Conservation (phyloP, 345 rosid genomes). For the Hirschfeldia incana region DNA sequence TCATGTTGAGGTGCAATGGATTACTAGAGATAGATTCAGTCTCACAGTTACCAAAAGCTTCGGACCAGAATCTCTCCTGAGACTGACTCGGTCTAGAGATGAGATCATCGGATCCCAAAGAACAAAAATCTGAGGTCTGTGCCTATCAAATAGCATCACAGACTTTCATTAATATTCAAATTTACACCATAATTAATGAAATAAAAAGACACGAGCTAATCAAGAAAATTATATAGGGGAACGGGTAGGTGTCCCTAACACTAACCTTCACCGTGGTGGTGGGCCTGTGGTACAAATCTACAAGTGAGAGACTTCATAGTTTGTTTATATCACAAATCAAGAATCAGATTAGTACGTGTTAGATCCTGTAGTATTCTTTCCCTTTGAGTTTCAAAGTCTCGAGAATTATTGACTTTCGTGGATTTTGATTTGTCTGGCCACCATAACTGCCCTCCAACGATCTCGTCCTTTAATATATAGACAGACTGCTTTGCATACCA, state of each 20-base stretch:
- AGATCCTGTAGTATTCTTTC: not conserved
- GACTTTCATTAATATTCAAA: not conserved
- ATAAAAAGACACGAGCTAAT: not conserved
- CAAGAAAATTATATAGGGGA: not conserved
- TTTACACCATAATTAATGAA: not conserved
- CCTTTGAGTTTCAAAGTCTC: too few relatives aligned
- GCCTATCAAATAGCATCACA: not conserved
- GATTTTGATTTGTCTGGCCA: slow-evolving; percentile 71
- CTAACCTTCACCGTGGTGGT: not conserved
- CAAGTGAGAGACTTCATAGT: not conserved
- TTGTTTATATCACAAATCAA: not conserved
- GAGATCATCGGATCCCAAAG: slow-evolving; percentile 21
- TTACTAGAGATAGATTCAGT: slow-evolving; percentile 17
- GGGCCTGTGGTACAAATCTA: not conserved
- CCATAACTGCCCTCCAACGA: slow-evolving; percentile 96
- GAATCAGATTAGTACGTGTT: not conserved
- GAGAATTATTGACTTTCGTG: slow-evolving; percentile 66
- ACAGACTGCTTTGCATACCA: slow-evolving; percentile 97
- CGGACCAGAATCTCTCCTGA: slow-evolving; percentile 12
- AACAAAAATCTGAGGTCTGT: slow-evolving; percentile 28
- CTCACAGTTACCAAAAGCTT: slow-evolving; percentile 20
- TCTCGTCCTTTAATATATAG: slow-evolving; percentile 74
- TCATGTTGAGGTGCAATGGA: slow-evolving; percentile 20
- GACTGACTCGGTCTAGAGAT: slow-evolving; percentile 17
- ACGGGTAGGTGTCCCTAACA: not conserved